Base-by-base conservation (phyloP, 2,329 filamentous ascomycete species). In the Basipetospora sp. region DNA sequence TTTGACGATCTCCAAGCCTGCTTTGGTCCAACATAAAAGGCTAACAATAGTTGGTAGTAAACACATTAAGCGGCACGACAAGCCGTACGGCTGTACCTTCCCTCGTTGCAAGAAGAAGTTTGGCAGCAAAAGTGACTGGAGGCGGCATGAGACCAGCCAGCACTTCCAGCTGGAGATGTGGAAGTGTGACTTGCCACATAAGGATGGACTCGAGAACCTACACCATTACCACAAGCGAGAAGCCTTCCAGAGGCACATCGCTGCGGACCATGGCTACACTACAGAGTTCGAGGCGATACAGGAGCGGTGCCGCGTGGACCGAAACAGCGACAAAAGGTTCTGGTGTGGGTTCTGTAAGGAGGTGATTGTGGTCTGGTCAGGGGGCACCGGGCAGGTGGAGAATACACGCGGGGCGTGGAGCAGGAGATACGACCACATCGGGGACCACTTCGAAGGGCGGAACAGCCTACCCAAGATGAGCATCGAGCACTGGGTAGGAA, bases 81-180 rank as follows among this genome's bases (percentile, higher is more conserved):
- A 75, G 45, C 87, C 85, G 0, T 94, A 88, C 44, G 77, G 76
- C 10, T 94, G 87, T 55, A 93, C 85, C 0, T 81, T 77, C 44
- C 56, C 64, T 8, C 57, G 60, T 20, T 94, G 87, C 50, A 55
- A 58, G 34, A 86, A 84, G 50, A 64, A 53, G 0, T 94, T 94
- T 47, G 87, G 87, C n/a, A 87, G 81, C 55, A 93, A 94, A 52
- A 87, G 85, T 42, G 87, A 94, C 55, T 94, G 75, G 87, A 93
- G 92, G 53, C 74, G 87, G 2, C 87, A 94, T 50, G 88, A 94
- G 50, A 80, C 75, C 45, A 75, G 71, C 13, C 80, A 88, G 49
- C 86, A 94, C 53, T 74, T 71, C 43, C 72, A 80, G 41, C 55
- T 71, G 5, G 78, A 86, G 49, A 67, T 68, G 34, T 94, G 81